These are phyloP conservation scores for Colletotrichum cereale DNA, from an alignment of 2,329 filamentous ascomycete genomes.

Conservation along the genomic window DNA sequence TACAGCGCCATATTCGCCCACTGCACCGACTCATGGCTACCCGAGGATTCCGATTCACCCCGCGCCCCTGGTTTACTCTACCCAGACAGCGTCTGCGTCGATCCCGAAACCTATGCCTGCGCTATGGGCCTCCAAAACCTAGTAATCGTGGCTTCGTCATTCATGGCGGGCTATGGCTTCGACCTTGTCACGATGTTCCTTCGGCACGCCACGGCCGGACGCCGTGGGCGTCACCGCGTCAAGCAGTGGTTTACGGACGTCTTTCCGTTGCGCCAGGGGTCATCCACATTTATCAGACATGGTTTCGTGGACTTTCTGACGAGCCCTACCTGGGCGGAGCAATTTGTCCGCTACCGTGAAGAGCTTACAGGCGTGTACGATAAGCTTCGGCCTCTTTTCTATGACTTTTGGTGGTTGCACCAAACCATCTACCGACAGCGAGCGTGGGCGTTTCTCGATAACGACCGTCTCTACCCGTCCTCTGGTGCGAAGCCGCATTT, in stretches of 20 bases:
- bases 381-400: too few species aligned
- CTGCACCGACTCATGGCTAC: not conserved
- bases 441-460: not conserved
- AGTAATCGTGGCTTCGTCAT: too few species aligned
- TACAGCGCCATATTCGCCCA: not conserved
- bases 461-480: not conserved
- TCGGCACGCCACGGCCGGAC: too few species aligned
- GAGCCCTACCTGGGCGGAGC: too few species aligned
- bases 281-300: too few species aligned
- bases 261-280: too few species aligned
- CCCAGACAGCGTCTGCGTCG: not conserved
- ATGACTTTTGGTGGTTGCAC: too few species aligned
- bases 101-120: not conserved
- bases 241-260: too few species aligned
- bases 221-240: too few species aligned
- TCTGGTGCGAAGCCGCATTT: not conserved
- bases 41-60: not conserved
- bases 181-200: not conserved
- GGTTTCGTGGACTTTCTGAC: too few species aligned
- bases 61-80: not conserved
- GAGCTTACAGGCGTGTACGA: not conserved
- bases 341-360: too few species aligned
- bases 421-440: not conserved
- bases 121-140: not conserved
- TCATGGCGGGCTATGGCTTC: not conserved